Conservation (phyloP, 305 asterid species). For the Ilex paraguariensis region DNA sequence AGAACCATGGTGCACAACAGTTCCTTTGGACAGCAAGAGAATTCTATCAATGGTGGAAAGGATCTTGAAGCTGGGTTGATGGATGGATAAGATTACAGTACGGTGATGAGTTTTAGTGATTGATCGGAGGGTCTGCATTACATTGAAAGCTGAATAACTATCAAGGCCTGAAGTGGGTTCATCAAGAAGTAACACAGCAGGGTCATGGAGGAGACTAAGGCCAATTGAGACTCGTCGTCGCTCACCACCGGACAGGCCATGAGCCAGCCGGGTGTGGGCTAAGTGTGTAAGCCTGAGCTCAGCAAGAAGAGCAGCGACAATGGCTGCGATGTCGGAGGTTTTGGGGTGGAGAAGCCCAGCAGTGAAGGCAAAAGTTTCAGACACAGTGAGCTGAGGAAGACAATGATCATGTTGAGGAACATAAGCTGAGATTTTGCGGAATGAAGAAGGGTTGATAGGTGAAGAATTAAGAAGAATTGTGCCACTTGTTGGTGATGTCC, state of each 20-base stretch:
- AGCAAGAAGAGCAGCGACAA: conserved; percentile 52
- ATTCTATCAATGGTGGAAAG: conserved; percentile 67
- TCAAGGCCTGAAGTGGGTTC: conserved; percentile 96
- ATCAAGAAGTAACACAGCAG: conserved; percentile 79
- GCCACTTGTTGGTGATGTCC: conserved; percentile 65
- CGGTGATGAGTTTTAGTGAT: conserved; percentile 56
- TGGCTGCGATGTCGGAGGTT: conserved; percentile 22
- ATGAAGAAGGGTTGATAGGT: conserved; percentile 52
- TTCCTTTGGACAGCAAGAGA: conserved; percentile 63
- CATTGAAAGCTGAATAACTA: conserved; percentile 72
- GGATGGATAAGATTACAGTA: conserved; percentile 76
- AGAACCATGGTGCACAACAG: conserved; percentile 77
- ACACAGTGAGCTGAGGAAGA: conserved; percentile 72
- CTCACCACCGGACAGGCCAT: conserved; percentile 88
- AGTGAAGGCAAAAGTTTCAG: conserved; percentile 70
- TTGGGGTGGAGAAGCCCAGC: conserved; percentile 66
- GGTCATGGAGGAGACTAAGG: conserved; percentile 89
- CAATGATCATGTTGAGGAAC: conserved; percentile 92
- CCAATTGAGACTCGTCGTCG: conserved; percentile 92
- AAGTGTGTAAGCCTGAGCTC: conserved; percentile 66
- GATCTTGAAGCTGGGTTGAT: conserved; percentile 91
- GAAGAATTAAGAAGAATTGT: conserved; percentile 59
- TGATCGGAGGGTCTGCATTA: conserved; percentile 70
- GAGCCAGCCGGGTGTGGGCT: conserved; percentile 44
- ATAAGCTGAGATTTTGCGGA: conserved; percentile 75